Evolutionary conservation across 192 early-diverging fungal genomes (phyloP), one percentile per base, ranked within the genome.

Genomic region (Powellomyces hirtus): DNA sequence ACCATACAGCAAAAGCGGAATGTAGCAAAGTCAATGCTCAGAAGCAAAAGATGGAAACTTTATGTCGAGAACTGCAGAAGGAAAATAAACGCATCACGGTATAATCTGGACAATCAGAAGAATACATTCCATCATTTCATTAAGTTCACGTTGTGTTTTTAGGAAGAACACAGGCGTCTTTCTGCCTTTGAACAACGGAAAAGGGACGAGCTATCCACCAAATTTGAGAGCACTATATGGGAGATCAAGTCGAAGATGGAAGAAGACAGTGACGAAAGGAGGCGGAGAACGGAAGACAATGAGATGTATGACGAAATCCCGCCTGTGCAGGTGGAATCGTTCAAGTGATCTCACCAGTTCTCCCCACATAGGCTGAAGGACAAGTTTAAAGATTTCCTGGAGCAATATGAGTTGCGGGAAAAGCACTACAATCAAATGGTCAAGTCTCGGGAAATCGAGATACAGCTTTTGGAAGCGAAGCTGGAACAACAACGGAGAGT

Each of bases 341-440:
- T 8, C 7, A 7, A 53, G 26, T 7, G 51, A 24, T 18, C 13
- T 10, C 13, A 11, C 7, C 66, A 22, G 40, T 46, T 59, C 53
- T 26, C 36, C 18, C 27, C 52, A 44, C 53, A 52, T 65, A 77
- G 82, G 45, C 56, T 87, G 45, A 87, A 87, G 59, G 83, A 88
- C 38, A 82, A 83, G 20, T 76, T 89, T 24, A 79, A 80, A 30
- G 75, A 77, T 38, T 85, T 89, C 61, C 73, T 84, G 26, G 75
- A 82, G 44, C 86, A 89, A 70, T 88, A 86, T 55, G 80, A 75
- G 10, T 63, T 84, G 4, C 84, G 84, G 11, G 86, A 89, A 45
- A 81, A 82, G 59, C 86, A 88, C 53, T 89, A 85, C 73, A 76
- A 84, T 30, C 81, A 82, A 26, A 75, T 80, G 0, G 66, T 87